Evolutionary conservation across 495 filamentous ascomycete species (phyloP).

Genomic region (Neurospora sp.): DNA sequence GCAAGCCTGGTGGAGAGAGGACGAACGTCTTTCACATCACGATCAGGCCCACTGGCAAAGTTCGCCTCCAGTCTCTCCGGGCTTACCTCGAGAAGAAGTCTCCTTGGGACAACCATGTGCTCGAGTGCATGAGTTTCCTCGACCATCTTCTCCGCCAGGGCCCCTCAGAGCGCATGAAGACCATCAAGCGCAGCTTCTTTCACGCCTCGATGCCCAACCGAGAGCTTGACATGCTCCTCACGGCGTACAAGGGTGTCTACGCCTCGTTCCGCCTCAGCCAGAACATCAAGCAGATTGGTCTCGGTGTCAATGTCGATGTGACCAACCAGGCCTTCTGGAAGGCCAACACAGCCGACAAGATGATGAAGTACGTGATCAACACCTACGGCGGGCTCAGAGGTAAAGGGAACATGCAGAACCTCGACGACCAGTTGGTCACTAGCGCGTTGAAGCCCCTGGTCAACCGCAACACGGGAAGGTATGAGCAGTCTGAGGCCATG

Average conservation of each 20-base stretch:
- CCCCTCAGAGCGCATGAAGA: slow-evolving; percentile 51
- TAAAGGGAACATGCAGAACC: neutral
- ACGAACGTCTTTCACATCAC: slow-evolving; percentile 46
- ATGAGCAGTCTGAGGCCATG: slow-evolving; percentile 29
- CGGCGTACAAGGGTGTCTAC: neutral
- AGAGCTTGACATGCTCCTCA: neutral
- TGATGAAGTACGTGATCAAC: slow-evolving; percentile 16
- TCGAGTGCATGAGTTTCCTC: slow-evolving; percentile 81
- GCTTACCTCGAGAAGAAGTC: slow-evolving; percentile 52
- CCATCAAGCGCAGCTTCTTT: slow-evolving; percentile 75
- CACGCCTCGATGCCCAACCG: slow-evolving; percentile 24
- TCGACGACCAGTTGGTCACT: neutral
- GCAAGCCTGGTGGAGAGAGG: slow-evolving; percentile 19
- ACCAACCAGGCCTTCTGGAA: slow-evolving; percentile 68
- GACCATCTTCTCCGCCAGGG: slow-evolving; percentile 78
- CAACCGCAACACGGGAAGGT: neutral
- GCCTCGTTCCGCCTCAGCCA: slow-evolving; percentile 33
- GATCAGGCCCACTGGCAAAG: slow-evolving; percentile 45
- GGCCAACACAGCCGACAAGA: neutral
- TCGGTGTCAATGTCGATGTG: slow-evolving; percentile 76
- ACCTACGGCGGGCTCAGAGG: neutral
- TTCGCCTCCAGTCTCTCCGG: slow-evolving; percentile 54
- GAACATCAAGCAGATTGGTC: slow-evolving; percentile 68
- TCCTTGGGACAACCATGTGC: slow-evolving; percentile 49
- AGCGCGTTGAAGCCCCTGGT: neutral